Base-by-base conservation (phyloP, 2,329 filamentous ascomycete species). In the Harringtonia lauricola region DNA sequence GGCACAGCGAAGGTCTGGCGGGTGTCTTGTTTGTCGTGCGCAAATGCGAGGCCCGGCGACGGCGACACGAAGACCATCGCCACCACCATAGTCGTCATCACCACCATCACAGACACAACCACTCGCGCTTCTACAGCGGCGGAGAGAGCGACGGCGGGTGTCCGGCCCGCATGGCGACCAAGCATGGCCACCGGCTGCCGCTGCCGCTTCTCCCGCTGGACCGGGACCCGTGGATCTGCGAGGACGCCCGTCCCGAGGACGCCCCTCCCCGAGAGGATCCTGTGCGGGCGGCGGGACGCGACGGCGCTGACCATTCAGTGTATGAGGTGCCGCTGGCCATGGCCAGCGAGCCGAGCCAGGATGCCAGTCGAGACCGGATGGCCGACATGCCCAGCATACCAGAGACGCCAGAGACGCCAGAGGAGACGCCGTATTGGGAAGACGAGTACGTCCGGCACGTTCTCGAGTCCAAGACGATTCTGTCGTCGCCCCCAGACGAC, bases 141-240 rank as follows among this genome's bases (percentile, higher is more conserved):
- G 18, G 42, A 13, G 24, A 18, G 15, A 4, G 21, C 18, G 21
- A n/a, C 10, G 18, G n/a, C 13, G 10, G 22, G 17, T 13, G 31
- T 18, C 46, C 37, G 37, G 38, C 44, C 15, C 51, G 49, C 28
- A 45, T 50, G 46, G 43, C 41, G 1, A 51, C 51, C 8, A 42
- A 44, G 9, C 18, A 41, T 2, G 49, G 51, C 44, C 49, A 52
- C 38, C 49, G 44, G 15, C 46, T 51, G 43, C 51, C 51, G 21
- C 42, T 51, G 22, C 49, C 49, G 13, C 39, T 47, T 26, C 30
- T 48, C 24, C 39, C 43, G 17, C 26, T 17, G 13, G 36, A 35
- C 17, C 21, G 28, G 12, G 45, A 47, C 10, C 18, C 44, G 15
- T 45, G 41, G 42, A 15, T 24, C 6, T 18, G 15, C 29, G 30